These are phyloP conservation scores for Amanita rubescens DNA, from an alignment of 768 basidiomycete species.

Conservation along the genomic window DNA sequence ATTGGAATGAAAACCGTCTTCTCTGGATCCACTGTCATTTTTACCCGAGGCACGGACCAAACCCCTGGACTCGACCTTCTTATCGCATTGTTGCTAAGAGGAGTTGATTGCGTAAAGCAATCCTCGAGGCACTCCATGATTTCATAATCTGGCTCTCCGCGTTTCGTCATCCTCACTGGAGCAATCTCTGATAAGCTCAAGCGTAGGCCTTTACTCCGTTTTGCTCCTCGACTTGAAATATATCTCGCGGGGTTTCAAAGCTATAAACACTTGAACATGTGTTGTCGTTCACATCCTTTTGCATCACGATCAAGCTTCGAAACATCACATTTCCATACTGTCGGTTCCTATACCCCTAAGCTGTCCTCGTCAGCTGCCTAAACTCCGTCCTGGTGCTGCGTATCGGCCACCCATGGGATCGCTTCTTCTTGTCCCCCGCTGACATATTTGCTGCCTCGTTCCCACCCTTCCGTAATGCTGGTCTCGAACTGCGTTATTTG, in stretches of 20 bases:
- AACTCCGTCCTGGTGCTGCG: background rate
- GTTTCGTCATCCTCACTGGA: too few relatives aligned
- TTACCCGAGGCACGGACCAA: background rate
- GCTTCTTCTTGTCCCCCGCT: too few relatives aligned
- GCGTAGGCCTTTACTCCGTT: too few relatives aligned
- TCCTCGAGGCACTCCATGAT: too few relatives aligned
- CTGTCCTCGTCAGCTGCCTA: background rate
- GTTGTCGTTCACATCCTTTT: conserved; percentile 11
- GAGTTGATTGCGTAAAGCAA: background rate
- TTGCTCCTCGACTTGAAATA: too few relatives aligned
- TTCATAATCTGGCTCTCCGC: too few relatives aligned
- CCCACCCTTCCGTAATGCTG: background rate
- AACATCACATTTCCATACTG: background rate
- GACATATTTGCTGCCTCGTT: background rate
- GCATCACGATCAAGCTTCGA: background rate
- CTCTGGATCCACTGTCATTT: background rate
- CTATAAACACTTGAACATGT: background rate
- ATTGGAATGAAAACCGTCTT: background rate
- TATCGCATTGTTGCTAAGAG: background rate
- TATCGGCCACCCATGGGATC: too few relatives aligned
- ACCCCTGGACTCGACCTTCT: background rate
- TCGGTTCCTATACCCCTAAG: background rate
- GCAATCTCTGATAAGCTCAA: too few relatives aligned
- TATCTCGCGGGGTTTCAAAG: too few relatives aligned
- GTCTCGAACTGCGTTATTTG: background rate